These are phyloP conservation scores for Venturia asperata DNA, from an alignment of 2,329 filamentous ascomycete genomes.

Conservation along the genomic window DNA sequence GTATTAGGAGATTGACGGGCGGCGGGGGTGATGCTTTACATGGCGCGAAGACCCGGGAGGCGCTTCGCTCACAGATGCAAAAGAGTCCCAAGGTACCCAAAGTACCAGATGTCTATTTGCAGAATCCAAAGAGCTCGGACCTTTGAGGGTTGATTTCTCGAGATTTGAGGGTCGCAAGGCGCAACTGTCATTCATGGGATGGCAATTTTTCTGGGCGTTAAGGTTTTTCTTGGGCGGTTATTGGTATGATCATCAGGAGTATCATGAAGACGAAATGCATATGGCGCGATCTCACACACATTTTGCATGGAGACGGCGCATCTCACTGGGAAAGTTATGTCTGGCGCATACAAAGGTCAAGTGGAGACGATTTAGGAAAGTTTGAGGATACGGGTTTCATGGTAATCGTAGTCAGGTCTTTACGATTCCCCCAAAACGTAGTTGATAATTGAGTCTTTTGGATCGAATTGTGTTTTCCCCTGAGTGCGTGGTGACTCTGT, in stretches of 20 bases:
- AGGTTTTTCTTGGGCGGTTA: not conserved
- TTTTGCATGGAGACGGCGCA: slow-evolving; percentile 8
- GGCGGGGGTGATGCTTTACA: slow-evolving; percentile 40
- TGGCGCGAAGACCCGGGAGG: slow-evolving; percentile 32
- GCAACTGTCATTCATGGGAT: not conserved
- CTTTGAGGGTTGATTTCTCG: not conserved
- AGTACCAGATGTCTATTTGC: slow-evolving; percentile 40
- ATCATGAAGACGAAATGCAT: slow-evolving; percentile 5
- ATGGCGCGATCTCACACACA: not conserved
- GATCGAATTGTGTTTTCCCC: too few relatives aligned
- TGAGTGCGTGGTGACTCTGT: too few relatives aligned
- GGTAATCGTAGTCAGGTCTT: slow-evolving; percentile 11
- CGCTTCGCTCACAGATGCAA: slow-evolving; percentile 28
- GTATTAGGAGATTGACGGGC: slow-evolving; percentile 57
- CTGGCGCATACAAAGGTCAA: not conserved
- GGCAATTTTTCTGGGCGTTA: not conserved
- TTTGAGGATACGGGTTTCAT: not conserved
- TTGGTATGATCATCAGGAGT: not conserved
- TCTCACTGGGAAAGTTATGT: not conserved
- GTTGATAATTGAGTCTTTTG: slow-evolving; percentile 7
- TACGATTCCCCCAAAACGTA: slow-evolving; percentile 13
- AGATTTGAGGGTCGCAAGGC: not conserved
- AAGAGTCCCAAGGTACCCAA: slow-evolving; percentile 44
- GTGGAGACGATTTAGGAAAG: not conserved
- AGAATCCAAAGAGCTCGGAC: slow-evolving; percentile 30